Evolutionary conservation across 768 basidiomycete species (phyloP).

Genomic region (Macrolepiota dolichaula): DNA sequence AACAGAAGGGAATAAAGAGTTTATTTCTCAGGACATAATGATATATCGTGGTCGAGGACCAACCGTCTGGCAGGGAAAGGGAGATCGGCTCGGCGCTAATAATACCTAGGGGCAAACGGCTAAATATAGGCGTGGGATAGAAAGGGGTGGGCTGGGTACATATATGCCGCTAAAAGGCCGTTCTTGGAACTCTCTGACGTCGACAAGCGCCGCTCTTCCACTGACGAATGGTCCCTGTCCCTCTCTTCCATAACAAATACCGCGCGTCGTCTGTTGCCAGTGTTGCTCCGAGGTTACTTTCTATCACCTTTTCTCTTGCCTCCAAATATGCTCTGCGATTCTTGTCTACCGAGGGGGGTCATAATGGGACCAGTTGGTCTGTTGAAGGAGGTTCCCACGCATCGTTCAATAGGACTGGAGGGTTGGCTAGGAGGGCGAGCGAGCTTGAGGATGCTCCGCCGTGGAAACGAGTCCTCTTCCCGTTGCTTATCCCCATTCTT

Average conservation of each 20-base stretch:
- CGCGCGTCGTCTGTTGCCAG: slow-evolving; percentile 11
- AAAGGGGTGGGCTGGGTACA: background rate
- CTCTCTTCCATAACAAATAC: slow-evolving; percentile 17
- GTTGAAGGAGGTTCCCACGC: background rate
- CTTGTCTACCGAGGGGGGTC: slow-evolving; percentile 21
- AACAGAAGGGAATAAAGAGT: too few species aligned
- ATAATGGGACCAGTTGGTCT: background rate
- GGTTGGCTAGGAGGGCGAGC: slow-evolving; percentile 20
- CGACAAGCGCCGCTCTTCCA: background rate
- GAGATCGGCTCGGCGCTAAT: too few species aligned
- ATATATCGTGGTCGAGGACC: too few species aligned
- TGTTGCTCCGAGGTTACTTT: slow-evolving; percentile 36
- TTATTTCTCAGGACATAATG: too few species aligned
- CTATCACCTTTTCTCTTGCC: slow-evolving; percentile 38
- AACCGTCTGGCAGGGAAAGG: too few species aligned
- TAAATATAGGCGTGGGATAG: slow-evolving; percentile 1
- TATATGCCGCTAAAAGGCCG: background rate
- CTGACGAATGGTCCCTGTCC: slow-evolving; percentile 42
- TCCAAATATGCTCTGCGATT: slow-evolving; percentile 43
- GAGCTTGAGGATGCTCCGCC: slow-evolving; percentile 26
- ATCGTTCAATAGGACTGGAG: background rate
- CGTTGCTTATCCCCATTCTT: slow-evolving; percentile 74
- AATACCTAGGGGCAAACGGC: background rate
- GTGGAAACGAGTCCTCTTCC: slow-evolving; percentile 35
- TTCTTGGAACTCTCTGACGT: background rate